These are phyloP conservation scores for Penicillium tannophilum DNA, from an alignment of 495 filamentous ascomycete species.

Conservation along the genomic window DNA sequence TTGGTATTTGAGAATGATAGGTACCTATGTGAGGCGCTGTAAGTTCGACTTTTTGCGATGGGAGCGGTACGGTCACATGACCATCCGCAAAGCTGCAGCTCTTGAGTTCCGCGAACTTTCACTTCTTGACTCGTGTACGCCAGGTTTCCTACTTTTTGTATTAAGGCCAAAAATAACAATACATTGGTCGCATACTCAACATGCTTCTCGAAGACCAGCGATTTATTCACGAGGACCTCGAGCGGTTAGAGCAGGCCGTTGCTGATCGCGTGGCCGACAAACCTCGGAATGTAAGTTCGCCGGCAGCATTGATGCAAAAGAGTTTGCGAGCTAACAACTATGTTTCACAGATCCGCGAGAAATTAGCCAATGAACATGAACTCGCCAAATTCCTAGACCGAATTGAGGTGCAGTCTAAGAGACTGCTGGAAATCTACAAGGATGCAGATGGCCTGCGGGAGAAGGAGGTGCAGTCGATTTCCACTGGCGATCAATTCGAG, in stretches of 20 bases:
- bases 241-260: conserved; percentile 91
- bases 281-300: conserved; percentile 73
- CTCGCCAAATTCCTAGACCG: conserved; percentile 81
- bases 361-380: conserved; percentile 86
- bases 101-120: conserved; percentile 15
- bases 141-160: conserved; percentile 2
- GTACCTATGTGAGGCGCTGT: not conserved
- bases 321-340: conserved; percentile 29
- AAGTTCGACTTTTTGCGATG: conserved; percentile 30
- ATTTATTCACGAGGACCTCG: conserved; percentile 91
- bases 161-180: not conserved
- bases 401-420: conserved; percentile 81
- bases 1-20: not conserved
- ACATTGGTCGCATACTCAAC: conserved; percentile 16
- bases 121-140: conserved; percentile 2
- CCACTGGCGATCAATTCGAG: conserved; percentile 85
- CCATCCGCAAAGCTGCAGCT: conserved; percentile 38
- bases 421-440: conserved; percentile 81
- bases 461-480: conserved; percentile 80
- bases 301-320: not conserved
- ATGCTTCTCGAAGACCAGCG: conserved; percentile 93
- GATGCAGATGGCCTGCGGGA: conserved; percentile 70
- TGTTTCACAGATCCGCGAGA: conserved; percentile 71
- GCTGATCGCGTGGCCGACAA: conserved; percentile 86
- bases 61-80: conserved; percentile 38